Evolutionary conservation across 495 filamentous ascomycete genomes (phyloP), one percentile per base, ranked within the genome.

Genomic region (Daldinia vernicosa): DNA sequence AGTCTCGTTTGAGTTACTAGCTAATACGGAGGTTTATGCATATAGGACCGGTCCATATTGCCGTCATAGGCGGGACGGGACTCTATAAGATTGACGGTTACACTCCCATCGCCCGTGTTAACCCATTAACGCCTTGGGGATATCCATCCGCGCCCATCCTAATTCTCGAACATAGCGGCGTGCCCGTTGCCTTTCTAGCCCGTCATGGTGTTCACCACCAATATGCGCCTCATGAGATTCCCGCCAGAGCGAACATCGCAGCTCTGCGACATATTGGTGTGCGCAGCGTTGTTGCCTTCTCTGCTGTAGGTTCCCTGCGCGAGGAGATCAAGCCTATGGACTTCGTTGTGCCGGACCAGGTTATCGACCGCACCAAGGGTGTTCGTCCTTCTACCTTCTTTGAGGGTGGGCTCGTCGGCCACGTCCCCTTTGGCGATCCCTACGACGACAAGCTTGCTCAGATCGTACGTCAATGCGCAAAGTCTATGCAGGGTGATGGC

Each of bases 311-410:
- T 68, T 94, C 91, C 77, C 84, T 99, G 75, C 91, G 89, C 75
- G 95, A 97, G 81, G 87, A 92, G 72, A 94, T 99, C 79, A 90
- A 89, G 80, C 95, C 95, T 53, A 90, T 94, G 75, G 96, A 99
- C 82, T 99, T 99, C 78, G 91, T 98, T 37, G 86, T 99, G 14
- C 94, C 93, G 15, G 93, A 97, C 80, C 95, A 98, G 84, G 88
- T 98, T 78, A 97, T 98, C 80, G 95, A 99, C 81, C 93, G 95
- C 68, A 99, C 95, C 71, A 98, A 97, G 85, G 95, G 95, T 17
- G 84, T 94, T 60, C 86, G 92, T 4, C 93, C 95, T 4, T 97
- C 92, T 78, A 98, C 95, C 6, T 99, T 95, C 83, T 99, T 98
- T 79, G 95, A 97, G 81, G 89, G 87, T 55, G 95, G 95, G 27